These are phyloP conservation scores for Lachancea kluyveri DNA, from an alignment of 805 yeast genomes.

Conservation along the genomic window DNA sequence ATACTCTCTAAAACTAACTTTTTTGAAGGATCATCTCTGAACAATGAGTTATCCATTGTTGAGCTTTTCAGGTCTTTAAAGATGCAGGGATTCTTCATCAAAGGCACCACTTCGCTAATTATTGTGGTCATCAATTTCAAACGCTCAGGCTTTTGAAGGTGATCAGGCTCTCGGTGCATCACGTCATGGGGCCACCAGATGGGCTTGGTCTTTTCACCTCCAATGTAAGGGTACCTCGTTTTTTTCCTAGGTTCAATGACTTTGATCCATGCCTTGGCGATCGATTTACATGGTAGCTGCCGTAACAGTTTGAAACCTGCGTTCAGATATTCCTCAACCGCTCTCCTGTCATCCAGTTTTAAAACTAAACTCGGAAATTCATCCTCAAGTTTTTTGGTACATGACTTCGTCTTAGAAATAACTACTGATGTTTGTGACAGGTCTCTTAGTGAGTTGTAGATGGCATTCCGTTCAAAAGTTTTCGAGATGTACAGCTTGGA, in stretches of 20 bases:
- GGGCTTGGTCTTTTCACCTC: slow-evolving; percentile 45
- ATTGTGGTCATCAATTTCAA: slow-evolving; percentile 42
- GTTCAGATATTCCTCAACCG: slow-evolving; percentile 10
- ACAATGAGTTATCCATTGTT: slow-evolving; percentile 14
- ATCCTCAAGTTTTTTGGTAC: too few relatives aligned
- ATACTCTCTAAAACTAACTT: slow-evolving; percentile 10
- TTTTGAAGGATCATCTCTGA: slow-evolving; percentile 13
- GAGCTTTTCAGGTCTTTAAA: slow-evolving; percentile 13
- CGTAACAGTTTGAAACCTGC: slow-evolving; percentile 35
- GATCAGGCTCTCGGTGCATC: slow-evolving; percentile 69
- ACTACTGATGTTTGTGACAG: too few relatives aligned
- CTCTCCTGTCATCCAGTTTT: slow-evolving; percentile 5
- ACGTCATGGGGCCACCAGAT: slow-evolving; percentile 64
- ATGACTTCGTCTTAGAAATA: too few relatives aligned
- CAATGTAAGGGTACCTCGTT: slow-evolving; percentile 54
- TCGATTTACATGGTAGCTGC: slow-evolving; percentile 51
- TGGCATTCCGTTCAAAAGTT: too few relatives aligned
- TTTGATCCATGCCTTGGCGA: slow-evolving; percentile 66
- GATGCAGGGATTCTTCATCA: slow-evolving; percentile 7
- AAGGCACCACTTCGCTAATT: slow-evolving; percentile 16
- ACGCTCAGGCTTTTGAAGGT: slow-evolving; percentile 54
- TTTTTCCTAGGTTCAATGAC: slow-evolving; percentile 63
- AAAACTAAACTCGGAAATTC: too few relatives aligned
- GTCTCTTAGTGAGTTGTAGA: too few relatives aligned
- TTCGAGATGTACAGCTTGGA: too few relatives aligned